Evolutionary conservation across 2,329 filamentous ascomycete species (phyloP), one percentile per base, ranked within the genome.

Genomic region (Albophoma yamanashiensis): DNA sequence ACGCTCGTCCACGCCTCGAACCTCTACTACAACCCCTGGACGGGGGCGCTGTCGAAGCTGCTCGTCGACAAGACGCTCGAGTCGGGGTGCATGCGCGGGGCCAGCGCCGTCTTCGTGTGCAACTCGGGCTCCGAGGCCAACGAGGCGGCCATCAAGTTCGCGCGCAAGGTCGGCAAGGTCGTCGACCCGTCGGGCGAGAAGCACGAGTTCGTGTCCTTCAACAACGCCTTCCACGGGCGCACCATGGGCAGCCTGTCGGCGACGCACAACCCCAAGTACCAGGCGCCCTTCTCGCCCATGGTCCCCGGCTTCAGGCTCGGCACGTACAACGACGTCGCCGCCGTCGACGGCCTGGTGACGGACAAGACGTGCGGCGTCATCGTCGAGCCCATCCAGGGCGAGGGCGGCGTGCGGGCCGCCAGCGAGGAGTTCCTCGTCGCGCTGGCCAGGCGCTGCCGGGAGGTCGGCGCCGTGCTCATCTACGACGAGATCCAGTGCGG

Each of bases 401-500:
- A 99, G 76, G 94, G 94, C 20, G 94, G 94, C 65, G 89, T 99
- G 58, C 89, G 93, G 67, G 86, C 89, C 14, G 94, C 91, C 3
- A 88, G 83, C 0, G 85, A 89, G 4, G 90, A 91, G 65, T 99
- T 97, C 74, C 81, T 99, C 31, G 73, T 86, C 31, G 89, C 91
- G 0, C 82, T 99, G n/a, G 91, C 91, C 61, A 83, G 83, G 70
- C 85, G 92, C 61, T 97, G 92, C 74, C 88, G 87, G 60, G 88
- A 91, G 67, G 91, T 97, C 39, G 91, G 91, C 58, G 92, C 93
- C 1, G 85, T 97, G 4, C 78, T 99, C 60, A 89, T 97, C 70
- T 93, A 94, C 73, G 94, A 99, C 69, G 94, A 99, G 79, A 99
- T 99, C 64, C 94, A 99, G 76, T 97, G 92, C 73, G 94, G 94